Base-by-base conservation (phyloP, 108 stramenopile species). In the Conticribra guillardii region DNA sequence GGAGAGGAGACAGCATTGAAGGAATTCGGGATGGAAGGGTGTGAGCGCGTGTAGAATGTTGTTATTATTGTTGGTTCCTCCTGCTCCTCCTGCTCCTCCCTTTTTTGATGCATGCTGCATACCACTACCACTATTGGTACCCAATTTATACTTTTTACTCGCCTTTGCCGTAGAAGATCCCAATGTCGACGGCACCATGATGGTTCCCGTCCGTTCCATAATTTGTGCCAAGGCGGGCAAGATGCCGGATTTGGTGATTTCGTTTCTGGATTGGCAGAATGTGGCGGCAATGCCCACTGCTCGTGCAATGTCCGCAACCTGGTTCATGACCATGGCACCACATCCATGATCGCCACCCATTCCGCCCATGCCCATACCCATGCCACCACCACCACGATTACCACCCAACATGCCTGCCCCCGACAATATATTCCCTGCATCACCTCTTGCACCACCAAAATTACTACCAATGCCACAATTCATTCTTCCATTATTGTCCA, bases 1-100 rank as follows among this genome's bases (percentile, higher is more conserved):
- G 0, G 90, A 83, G 22, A 85, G 67, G 22, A 88, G 47, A 22
- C 68, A 70, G 30, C 73, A 73, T 69, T 87, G 86, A 2, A 88
- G 47, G 37, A 87, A 88, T 34, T 85, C 90, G n/a, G 76, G 22
- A 57, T 76, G 62, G 14, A 75, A 63, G 37, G 74, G 69, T n/a
- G 80, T 65, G 9, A 76, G 73, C 17, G 28, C 16, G 31, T 58
- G 54, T 0, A 22, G 19, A 1, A 18, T 27, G 2, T 28, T 22
- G 14, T 24, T 47, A 22, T n/a, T n/a, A n/a, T n/a, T n/a, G n/a
- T n/a, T n/a, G n/a, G n/a, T n/a, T n/a, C n/a, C n/a, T n/a, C n/a
- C n/a, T n/a, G n/a, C n/a, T n/a, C n/a, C n/a, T n/a, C n/a, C n/a
- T n/a, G n/a, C n/a, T n/a, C n/a, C n/a, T n/a, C 17, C 54, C 3